Base-by-base conservation (phyloP, 2,329 filamentous ascomycete genomes). In the Aspergillus pseudotamarii region DNA sequence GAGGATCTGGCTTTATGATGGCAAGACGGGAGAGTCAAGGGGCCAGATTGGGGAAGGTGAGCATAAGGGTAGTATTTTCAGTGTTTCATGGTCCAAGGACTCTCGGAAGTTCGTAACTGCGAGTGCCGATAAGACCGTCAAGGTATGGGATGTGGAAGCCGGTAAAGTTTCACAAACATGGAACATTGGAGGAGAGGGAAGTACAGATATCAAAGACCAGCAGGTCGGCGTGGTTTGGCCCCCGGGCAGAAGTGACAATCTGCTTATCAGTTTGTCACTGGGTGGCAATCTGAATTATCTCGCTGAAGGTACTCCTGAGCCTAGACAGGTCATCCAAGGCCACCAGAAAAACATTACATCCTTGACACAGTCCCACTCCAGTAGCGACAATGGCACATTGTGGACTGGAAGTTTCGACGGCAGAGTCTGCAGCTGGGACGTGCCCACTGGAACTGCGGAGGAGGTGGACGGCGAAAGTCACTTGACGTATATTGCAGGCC, bases 221-320 rank as follows among this genome's bases (percentile, higher is more conserved):
- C 95, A 99, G 76, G 92, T 98, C 36, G 95, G 95, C 58, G 93
- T 99, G 6, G 92, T 95, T 11, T 96, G 93, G 89, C 92, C 94
- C 1, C 85, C 88, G 54, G 91, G 91, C 55, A 87, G 94, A 67
- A 91, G 83, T 59, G 95, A 99, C 75, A 92, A 91, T 34, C 83
- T 97, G 64, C 88, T 99, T 67, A 94, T 99, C 76, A 96, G 92
- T 76, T 82, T 98, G 68, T 95, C 93, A 70, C 85, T 98, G 23
- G 89, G 89, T 57, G 95, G 95, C 28, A 92, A 97, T 75, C 87
- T 99, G 64, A 96, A 92, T 76, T 99, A 99, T 78, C 85, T 98
- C 50, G 84, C 87, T 12, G 87, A 92, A 73, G 91, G 91, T 51
- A 90, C 84, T 56, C 81, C 86, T 1, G 86, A 88, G 62, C 92